Base-by-base conservation (phyloP, 306 rosid species). In the Quercus wislizeni region DNA sequence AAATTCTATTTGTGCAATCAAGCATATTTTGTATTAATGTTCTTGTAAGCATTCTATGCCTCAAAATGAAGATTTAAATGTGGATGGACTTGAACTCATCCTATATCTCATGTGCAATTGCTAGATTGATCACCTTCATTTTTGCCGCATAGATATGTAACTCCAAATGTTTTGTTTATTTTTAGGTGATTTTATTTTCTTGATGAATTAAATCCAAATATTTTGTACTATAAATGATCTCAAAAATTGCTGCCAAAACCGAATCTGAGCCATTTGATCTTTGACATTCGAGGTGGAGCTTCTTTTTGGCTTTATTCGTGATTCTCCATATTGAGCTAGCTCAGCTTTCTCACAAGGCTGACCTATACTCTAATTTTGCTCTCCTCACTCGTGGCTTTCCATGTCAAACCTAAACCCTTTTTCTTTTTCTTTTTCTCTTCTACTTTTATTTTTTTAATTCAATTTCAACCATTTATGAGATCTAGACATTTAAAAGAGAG, bases 291-390 rank as follows among this genome's bases (percentile, higher is more conserved):
- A 70, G 63, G 58, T 80, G 63, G 75, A 82, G 69, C 69, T 59
- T 81, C 82, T 78, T 73, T 75, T 77, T 75, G 85, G 85, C 90
- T 90, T 84, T 86, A 86, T 90, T 86, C 82, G 79, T 74, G 81
- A 84, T 86, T 82, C 81, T 83, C 74, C n/a, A 73, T 14, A 41
- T 41, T 41, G 10, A 81, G 76, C 75, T 85, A 25, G 62, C 75
- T 54, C 41, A 76, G 82, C 88, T 86, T 86, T 85, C 85, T 76
- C 87, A 62, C 85, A 79, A 75, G 88, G 81, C 91, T 87, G 87
- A 78, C 84, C 85, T 83, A 2, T 49, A 78, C 86, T 76, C 86
- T 78, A 49, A 56, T 71, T 61, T 78, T 80, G 78, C 81, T 73
- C 81, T 74, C 83, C 84, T 80, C 79, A 78, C 71, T 81, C 86